phyloP scores from a whole-genome alignment of 1,139 yeast species.

The Sugiyamaella pinicola region DNA sequence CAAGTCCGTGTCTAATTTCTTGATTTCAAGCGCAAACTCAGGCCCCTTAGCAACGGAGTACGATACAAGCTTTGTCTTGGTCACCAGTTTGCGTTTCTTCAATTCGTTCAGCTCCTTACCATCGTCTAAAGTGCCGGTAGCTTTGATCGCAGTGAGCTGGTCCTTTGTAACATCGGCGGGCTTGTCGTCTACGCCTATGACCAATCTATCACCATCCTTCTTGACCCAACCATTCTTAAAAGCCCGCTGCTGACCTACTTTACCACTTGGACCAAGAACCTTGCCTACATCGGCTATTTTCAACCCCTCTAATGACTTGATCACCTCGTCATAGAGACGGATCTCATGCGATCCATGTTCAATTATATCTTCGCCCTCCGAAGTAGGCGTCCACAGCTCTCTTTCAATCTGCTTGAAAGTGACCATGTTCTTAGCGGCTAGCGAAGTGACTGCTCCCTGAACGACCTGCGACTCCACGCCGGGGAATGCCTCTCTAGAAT shows the following conservation, averaged over 20 bases:
- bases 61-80: constrained; percentile 71
- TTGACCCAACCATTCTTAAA: constrained; percentile 96
- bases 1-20: constrained; percentile 85
- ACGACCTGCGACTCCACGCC: constrained; percentile 55
- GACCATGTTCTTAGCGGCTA: constrained; percentile 83
- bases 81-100: constrained; percentile 88
- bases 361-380: constrained; percentile 81
- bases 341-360: constrained; percentile 86
- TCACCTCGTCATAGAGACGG: constrained; percentile 74
- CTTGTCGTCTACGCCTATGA: constrained; percentile 50
- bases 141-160: constrained; percentile 60
- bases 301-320: constrained; percentile 73
- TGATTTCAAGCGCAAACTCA: constrained; percentile 79
- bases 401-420: constrained; percentile 71
- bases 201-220: constrained; percentile 80
- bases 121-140: constrained; percentile 59
- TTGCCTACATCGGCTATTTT: constrained; percentile 78
- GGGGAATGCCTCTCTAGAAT: constrained; percentile 63
- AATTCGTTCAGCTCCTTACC: constrained; percentile 76
- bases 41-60: constrained; percentile 78
- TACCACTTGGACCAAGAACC: constrained; percentile 79
- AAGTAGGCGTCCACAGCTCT: constrained; percentile 74
- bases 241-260: constrained; percentile 96
- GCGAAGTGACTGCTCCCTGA: constrained; percentile 81
- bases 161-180: constrained; percentile 71